Conservation (phyloP, 768 basidiomycete genomes). For the Suillus placidus region DNA sequence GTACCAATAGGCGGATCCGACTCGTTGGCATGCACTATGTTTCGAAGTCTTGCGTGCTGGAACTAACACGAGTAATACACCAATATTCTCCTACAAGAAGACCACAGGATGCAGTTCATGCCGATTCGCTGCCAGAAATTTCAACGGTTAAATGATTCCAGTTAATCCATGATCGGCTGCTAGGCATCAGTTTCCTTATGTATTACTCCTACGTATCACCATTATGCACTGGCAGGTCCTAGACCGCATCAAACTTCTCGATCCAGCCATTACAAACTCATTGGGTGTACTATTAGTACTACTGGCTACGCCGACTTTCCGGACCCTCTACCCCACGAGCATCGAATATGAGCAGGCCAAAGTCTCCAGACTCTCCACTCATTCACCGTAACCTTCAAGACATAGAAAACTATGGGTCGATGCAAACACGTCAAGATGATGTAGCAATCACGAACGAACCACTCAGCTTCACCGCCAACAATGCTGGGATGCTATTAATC, state of each 20-base stretch:
- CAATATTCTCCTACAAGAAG: background rate
- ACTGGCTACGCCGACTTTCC: background rate
- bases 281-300: background rate
- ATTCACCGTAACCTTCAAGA: background rate
- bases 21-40: background rate
- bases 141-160: background rate
- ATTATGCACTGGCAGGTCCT: background rate
- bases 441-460: background rate
- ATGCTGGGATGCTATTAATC: conserved; percentile 64
- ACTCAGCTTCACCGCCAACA: conserved; percentile 29
- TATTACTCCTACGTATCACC: background rate
- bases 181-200: background rate
- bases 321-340: background rate
- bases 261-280: background rate
- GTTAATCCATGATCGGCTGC: background rate
- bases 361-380: background rate
- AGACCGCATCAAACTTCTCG: background rate
- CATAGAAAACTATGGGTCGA: conserved; percentile 5
- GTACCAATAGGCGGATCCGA: no score
- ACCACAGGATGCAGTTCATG: background rate
- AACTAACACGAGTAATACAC: background rate
- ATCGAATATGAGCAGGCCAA: background rate
- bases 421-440: background rate
- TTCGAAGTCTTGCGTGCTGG: background rate
- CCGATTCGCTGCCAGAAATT: background rate